Evolutionary conservation across 75 land plant species (phyloP).

Genomic region (Sequoiadendron giganteum): DNA sequence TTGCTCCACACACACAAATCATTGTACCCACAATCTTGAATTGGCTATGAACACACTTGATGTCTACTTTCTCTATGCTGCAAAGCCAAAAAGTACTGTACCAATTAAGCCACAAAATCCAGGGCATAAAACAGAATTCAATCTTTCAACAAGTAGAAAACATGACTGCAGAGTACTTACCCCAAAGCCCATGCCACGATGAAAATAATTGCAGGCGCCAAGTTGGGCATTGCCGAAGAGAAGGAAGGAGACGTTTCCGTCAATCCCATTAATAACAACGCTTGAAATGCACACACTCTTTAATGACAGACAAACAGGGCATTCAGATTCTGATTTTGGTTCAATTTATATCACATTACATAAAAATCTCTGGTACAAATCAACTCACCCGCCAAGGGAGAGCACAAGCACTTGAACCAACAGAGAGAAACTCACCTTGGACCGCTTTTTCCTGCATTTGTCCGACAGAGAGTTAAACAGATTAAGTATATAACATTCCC

Average conservation of each 20-base stretch:
- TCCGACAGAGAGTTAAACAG: not conserved
- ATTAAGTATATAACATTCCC: not conserved
- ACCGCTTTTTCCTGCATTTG: conserved; percentile 40
- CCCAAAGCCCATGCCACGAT: conserved; percentile 49
- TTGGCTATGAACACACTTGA: conserved; percentile 39
- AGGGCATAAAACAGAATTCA: not conserved
- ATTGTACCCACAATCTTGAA: conserved; percentile 51
- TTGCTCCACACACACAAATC: conserved; percentile 55
- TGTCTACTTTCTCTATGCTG: conserved; percentile 40
- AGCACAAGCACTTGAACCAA: conserved; percentile 32
- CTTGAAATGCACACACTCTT: conserved; percentile 48
- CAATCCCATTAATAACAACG: conserved; percentile 39
- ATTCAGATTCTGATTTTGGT: not conserved
- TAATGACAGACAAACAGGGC: not conserved
- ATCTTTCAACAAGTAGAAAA: not conserved
- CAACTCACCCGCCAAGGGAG: conserved; percentile 41
- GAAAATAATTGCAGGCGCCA: conserved; percentile 62
- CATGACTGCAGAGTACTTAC: conserved; percentile 11
- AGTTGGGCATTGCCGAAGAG: conserved; percentile 65
- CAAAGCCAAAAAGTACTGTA: too few species aligned
- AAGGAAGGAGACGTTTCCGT: conserved; percentile 54
- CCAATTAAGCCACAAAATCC: too few species aligned
- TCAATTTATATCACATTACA: not conserved
- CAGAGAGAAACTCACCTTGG: conserved; percentile 27
- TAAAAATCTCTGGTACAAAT: not conserved